These are phyloP conservation scores for Akanthomyces lecanii DNA, from an alignment of 2,329 filamentous ascomycete genomes.

Conservation along the genomic window DNA sequence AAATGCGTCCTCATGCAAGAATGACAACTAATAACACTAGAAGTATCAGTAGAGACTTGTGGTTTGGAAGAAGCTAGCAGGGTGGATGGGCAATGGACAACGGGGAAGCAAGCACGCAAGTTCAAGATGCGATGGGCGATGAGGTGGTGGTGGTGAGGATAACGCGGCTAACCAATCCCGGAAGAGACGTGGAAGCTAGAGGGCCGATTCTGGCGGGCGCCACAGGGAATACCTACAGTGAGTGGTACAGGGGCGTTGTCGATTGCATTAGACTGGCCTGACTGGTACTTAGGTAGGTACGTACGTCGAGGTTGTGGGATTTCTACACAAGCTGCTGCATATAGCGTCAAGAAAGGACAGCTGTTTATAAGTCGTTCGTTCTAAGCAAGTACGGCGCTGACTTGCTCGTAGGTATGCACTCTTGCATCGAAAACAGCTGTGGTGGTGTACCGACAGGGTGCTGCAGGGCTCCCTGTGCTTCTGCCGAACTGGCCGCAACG, in stretches of 20 bases:
- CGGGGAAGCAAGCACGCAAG: background rate
- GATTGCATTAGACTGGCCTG: no score
- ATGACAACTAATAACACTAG: background rate
- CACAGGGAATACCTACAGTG: background rate
- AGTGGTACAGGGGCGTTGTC: background rate
- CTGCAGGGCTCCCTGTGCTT: background rate
- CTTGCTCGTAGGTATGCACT: no score
- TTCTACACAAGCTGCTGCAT: no score
- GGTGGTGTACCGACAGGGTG: background rate
- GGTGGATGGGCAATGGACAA: background rate
- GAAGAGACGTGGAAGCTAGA: background rate
- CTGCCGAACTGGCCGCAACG: conserved; percentile 11
- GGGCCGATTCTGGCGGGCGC: conserved; percentile 6
- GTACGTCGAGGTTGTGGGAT: no score
- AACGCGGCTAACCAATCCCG: conserved; percentile 8
- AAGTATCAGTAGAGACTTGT: background rate
- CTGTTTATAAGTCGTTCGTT: no score
- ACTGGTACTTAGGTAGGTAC: no score
- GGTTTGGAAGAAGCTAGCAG: background rate
- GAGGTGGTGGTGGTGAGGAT: background rate
- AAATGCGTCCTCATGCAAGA: background rate
- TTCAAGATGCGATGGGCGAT: background rate
- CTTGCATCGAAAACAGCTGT: background rate
- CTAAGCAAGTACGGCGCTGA: no score
- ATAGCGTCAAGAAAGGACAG: no score